These are phyloP conservation scores for Eucalyptus leucophloia DNA, from an alignment of 345 rosid genomes.

Conservation along the genomic window DNA sequence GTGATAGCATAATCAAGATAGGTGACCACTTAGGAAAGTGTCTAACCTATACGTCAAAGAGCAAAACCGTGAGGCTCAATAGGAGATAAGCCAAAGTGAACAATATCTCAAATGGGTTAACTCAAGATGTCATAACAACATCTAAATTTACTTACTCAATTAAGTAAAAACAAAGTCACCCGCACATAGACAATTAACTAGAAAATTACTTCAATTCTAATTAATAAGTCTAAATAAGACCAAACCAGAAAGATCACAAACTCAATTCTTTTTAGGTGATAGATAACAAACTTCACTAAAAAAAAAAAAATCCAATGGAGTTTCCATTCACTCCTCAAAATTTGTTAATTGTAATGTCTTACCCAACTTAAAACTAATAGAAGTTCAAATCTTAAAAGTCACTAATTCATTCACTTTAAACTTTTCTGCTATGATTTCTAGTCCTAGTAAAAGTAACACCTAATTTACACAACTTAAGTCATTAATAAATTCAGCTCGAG, in stretches of 20 bases:
- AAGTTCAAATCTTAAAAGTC: neutral
- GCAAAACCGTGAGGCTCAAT: rapidly evolving
- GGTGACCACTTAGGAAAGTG: rapidly evolving
- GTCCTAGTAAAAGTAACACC: neutral
- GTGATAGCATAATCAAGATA: neutral
- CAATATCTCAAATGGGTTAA: rapidly evolving
- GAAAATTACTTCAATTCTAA: too few relatives aligned
- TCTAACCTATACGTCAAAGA: rapidly evolving
- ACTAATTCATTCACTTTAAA: neutral
- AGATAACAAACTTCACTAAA: neutral
- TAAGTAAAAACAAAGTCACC: neutral
- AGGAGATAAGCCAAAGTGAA: rapidly evolving
- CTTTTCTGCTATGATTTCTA: neutral
- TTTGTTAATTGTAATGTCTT: neutral
- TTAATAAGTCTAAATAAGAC: too few relatives aligned
- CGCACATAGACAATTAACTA: neutral
- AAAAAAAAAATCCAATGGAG: neutral
- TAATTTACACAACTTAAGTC: neutral
- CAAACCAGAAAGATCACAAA: rapidly evolving
- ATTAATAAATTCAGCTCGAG: rapidly evolving
- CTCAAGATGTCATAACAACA: rapidly evolving
- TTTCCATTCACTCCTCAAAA: neutral
- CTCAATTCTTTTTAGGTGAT: neutral
- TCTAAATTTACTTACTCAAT: neutral
- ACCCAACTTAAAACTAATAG: neutral